Evolutionary conservation across 352 stramenopile species (phyloP).

Genomic region (Phytophthora podocarpi): DNA sequence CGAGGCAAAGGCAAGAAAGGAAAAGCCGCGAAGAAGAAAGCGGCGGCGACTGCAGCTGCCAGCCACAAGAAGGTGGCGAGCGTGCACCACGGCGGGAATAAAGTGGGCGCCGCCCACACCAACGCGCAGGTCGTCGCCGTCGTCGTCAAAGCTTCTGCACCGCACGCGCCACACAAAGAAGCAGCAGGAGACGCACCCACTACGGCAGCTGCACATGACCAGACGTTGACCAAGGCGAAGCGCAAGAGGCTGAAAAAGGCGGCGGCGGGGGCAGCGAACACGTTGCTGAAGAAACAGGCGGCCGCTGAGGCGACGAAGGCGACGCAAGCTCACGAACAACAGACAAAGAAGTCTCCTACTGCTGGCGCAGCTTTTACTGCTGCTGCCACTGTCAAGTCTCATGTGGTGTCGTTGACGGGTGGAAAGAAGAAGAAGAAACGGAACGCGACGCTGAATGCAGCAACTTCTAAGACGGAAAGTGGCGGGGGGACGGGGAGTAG

Average conservation of each 20-base stretch:
- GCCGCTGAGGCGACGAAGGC: conserved; percentile 1
- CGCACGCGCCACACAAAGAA: background rate
- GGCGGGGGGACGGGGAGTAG: too few relatives aligned
- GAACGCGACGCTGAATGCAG: background rate
- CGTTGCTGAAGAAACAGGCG: conserved; percentile 25
- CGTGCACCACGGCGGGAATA: conserved; percentile 21
- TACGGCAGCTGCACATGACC: background rate
- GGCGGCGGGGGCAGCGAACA: background rate
- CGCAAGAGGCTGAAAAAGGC: conserved; percentile 27
- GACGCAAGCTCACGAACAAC: background rate
- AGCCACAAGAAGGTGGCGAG: conserved; percentile 8
- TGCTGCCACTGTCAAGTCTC: conserved; percentile 10
- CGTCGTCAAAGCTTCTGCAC: background rate
- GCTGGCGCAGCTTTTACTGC: background rate
- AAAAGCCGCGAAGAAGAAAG: conserved; percentile 29
- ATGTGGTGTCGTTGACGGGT: conserved; percentile 26
- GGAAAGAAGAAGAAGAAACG: conserved; percentile 33
- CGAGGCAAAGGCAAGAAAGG: conserved; percentile 40
- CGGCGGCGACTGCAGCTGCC: conserved; percentile 2
- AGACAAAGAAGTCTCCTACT: conserved; percentile 5
- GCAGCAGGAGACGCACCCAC: background rate
- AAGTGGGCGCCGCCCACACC: conserved; percentile 6
- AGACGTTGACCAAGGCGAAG: conserved; percentile 38
- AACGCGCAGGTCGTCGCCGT: conserved; percentile 16
- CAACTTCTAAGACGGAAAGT: background rate